Conservation (phyloP, 495 filamentous ascomycete species). For the Neurospora sublineolata region DNA sequence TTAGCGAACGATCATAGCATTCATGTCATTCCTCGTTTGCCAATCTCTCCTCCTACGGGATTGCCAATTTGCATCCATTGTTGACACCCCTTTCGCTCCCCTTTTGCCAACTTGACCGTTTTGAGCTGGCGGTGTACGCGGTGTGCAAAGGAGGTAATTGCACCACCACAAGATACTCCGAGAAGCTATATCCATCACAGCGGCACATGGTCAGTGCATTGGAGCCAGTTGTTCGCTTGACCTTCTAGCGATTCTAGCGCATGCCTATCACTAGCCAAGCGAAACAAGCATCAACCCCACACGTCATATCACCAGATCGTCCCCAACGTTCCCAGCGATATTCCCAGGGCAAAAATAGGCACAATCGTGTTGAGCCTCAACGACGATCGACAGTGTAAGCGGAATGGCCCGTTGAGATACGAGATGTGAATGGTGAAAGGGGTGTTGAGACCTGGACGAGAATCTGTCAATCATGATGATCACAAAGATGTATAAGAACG, state of each 20-base stretch:
- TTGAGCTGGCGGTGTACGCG: not conserved
- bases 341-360: not conserved
- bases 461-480: not conserved
- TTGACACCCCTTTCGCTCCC: not conserved
- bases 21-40: not conserved
- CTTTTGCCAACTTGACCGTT: not conserved
- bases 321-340: not conserved
- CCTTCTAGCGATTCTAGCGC: not conserved
- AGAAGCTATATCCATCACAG: not conserved
- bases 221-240: not conserved
- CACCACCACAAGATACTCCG: not conserved
- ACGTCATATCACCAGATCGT: not conserved
- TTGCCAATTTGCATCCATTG: not conserved
- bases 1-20: not conserved
- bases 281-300: not conserved
- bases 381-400: not conserved
- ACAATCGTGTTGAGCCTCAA: not conserved
- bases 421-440: not conserved
- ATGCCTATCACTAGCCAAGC: not conserved
- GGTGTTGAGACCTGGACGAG: not conserved
- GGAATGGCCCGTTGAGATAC: not conserved
- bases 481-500: not conserved
- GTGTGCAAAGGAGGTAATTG: not conserved
- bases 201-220: not conserved
- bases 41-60: not conserved